These are phyloP conservation scores for Rubroboletus satanas DNA, from an alignment of 768 basidiomycete genomes.

Conservation along the genomic window DNA sequence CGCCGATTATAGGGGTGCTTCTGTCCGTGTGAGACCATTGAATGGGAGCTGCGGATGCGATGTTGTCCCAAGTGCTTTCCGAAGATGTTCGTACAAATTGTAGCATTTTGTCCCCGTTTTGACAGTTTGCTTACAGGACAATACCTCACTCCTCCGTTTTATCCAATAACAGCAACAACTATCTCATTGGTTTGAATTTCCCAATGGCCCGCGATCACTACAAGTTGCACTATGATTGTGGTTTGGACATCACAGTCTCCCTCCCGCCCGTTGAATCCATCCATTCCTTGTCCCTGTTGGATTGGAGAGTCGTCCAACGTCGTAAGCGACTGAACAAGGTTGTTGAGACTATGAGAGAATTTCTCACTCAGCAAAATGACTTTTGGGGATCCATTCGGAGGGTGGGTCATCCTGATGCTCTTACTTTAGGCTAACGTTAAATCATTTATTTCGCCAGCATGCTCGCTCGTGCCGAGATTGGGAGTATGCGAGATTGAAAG, in stretches of 20 bases:
- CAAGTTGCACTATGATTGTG: neutral
- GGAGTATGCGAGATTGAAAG: neutral
- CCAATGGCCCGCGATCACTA: neutral
- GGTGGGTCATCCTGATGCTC: neutral
- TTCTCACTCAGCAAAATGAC: neutral
- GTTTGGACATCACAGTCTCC: neutral
- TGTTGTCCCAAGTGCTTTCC: constrained; percentile 3
- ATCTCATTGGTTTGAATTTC: neutral
- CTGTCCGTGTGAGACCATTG: constrained; percentile 8
- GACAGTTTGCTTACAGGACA: constrained; percentile 5
- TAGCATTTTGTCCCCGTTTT: neutral
- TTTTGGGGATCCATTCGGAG: neutral
- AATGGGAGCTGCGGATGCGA: constrained; percentile 16
- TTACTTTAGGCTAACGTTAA: neutral
- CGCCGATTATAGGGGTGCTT: constrained; percentile 7
- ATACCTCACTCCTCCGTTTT: too few species aligned
- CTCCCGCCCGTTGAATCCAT: fast-evolving
- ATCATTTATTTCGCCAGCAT: constrained; percentile 1
- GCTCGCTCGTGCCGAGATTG: neutral
- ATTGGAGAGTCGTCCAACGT: neutral
- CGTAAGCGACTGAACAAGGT: neutral
- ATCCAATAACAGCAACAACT: too few species aligned
- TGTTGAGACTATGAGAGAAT: neutral
- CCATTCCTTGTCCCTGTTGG: neutral
- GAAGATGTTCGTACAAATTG: constrained; percentile 5